Base-by-base conservation (phyloP, 2,329 filamentous ascomycete species). In the Aspergillus sclerotialis region DNA sequence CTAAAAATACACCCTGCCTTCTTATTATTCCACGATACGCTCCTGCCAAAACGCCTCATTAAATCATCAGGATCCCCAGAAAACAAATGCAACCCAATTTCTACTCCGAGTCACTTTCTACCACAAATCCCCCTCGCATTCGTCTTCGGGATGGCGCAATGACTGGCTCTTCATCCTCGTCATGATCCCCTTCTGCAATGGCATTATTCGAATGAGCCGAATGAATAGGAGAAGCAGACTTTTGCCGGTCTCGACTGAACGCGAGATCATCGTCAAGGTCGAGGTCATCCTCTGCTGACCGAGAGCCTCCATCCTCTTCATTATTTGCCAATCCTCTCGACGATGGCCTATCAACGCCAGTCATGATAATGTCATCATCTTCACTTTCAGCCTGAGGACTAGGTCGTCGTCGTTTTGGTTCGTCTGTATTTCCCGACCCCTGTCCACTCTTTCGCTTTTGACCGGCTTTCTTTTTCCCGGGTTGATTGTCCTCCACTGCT, bases 31-130 rank as follows among this genome's bases (percentile, higher is more conserved):
- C n/a, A n/a, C n/a, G n/a, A n/a, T n/a, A n/a, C n/a, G n/a, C n/a
- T n/a, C n/a, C n/a, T n/a, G 12, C 30, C 39, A 29, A 39, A 51
- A 53, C 46, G 45, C 50, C 48, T 43, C 51, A 49, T 57, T 35
- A 50, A 31, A 35, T 57, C 52, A 48, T 55, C 32, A 51, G 21
- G 16, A 26, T 11, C 24, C 28, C 14, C 26, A 30, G 7, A 25
- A 34, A 40, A 40, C 30, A 36, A 43, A 12, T 32, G 25, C 30
- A 28, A n/a, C n/a, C n/a, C n/a, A n/a, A n/a, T n/a, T 10, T 28
- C 43, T 52, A 67, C 39, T 67, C 63, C 4, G 63, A 65, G 35
- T 67, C 63, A 38, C 61, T 64, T 10, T 65, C 63, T 38, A 67
- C 50, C 19, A 66, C 57, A 44, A 67, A 64, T 3, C 61, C 62